phyloP scores from a whole-genome alignment of 805 yeast species.

The Saturnispora hagleri region DNA sequence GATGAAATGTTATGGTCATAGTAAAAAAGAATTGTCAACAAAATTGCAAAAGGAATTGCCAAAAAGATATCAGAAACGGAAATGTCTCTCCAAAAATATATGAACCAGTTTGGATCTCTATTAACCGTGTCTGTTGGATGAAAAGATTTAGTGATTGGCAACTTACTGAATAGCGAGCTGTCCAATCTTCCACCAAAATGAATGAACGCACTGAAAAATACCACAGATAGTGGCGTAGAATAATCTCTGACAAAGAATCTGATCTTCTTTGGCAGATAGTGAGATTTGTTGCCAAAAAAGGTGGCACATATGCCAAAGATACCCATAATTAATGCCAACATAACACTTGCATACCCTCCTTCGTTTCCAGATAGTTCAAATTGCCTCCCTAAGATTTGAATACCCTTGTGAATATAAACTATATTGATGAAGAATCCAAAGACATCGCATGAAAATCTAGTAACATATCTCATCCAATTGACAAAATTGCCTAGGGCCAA shows the following conservation, averaged over 20 bases:
- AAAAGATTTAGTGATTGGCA: conserved; percentile 68
- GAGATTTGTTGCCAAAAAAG: conserved; percentile 51
- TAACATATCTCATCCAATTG: conserved; percentile 57
- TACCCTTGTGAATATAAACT: conserved; percentile 84
- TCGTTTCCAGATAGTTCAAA: conserved; percentile 35
- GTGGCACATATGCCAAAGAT: conserved; percentile 60
- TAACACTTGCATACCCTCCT: conserved; percentile 53
- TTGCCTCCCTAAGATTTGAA: conserved; percentile 69
- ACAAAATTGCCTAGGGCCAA: conserved; percentile 66
- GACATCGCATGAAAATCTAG: conserved; percentile 81
- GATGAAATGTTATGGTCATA: conserved; percentile 96
- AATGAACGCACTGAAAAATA: conserved; percentile 88
- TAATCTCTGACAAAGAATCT: conserved; percentile 78
- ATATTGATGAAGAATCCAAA: conserved; percentile 88
- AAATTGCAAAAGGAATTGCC: conserved; percentile 87
- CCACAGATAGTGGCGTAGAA: conserved; percentile 72
- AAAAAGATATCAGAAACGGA: conserved; percentile 70
- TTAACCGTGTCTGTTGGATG: conserved; percentile 49
- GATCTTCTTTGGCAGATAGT: conserved; percentile 47
- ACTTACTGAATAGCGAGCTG: conserved; percentile 44
- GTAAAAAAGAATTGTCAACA: conserved; percentile 76
- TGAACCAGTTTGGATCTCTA: conserved; percentile 63
- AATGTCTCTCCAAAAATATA: conserved; percentile 62
- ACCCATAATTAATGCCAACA: conserved; percentile 66
- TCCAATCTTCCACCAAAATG: conserved; percentile 77